phyloP scores from a whole-genome alignment of 768 basidiomycete species.

The Suillus tomentosus region DNA sequence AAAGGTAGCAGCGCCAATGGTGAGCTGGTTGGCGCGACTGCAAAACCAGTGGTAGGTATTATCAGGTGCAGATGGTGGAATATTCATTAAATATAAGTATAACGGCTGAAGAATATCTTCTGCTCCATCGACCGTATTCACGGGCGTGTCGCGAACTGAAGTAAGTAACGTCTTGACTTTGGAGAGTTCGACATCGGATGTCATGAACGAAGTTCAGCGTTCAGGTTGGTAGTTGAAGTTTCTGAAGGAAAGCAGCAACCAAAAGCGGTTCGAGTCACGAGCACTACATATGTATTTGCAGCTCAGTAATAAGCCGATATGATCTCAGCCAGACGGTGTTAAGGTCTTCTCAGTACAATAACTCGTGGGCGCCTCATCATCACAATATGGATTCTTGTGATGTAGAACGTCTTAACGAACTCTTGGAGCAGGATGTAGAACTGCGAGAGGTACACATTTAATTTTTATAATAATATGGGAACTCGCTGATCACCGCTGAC shows the following conservation, averaged over 20 bases:
- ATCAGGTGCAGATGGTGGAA: conserved; percentile 39
- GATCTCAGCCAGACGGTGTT: background rate
- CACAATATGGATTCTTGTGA: conserved; percentile 55
- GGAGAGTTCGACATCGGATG: conserved; percentile 26
- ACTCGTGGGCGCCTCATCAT: background rate
- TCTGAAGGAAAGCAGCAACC: background rate
- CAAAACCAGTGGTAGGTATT: conserved; percentile 81
- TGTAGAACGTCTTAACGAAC: conserved; percentile 55
- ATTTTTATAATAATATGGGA: background rate
- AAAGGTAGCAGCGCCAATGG: conserved; percentile 73
- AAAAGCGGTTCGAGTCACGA: background rate
- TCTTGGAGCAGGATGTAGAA: conserved; percentile 65
- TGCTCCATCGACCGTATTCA: conserved; percentile 48
- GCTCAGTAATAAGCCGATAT: background rate
- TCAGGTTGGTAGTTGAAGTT: background rate
- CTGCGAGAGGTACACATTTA: conserved; percentile 57
- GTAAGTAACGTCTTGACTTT: conserved; percentile 53
- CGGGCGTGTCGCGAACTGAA: conserved; percentile 59
- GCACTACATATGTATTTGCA: background rate
- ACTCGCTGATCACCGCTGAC: conserved; percentile 6
- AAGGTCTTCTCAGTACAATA: conserved; percentile 2
- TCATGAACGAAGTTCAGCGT: conserved; percentile 24
- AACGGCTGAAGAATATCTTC: conserved; percentile 51
- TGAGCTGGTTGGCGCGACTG: conserved; percentile 53
- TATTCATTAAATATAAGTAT: conserved; percentile 55